phyloP scores from a whole-genome alignment of 768 basidiomycete species.

The Suillus weaverae region DNA sequence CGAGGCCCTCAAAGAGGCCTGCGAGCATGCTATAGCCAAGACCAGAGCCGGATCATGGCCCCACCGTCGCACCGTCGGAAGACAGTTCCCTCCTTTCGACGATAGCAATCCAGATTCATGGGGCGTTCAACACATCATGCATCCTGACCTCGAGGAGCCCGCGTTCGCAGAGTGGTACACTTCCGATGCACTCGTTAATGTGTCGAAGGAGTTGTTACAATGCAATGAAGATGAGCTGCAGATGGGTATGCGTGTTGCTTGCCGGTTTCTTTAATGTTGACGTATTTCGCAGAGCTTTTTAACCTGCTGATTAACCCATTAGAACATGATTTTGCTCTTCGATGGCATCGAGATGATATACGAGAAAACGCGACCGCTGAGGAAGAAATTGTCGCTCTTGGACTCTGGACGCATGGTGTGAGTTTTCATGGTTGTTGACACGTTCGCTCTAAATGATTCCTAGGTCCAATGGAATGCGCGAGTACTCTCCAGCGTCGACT shows the following conservation, averaged over 20 bases:
- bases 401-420: slow-evolving; percentile 66
- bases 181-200: slow-evolving; percentile 45
- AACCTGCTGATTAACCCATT: slow-evolving; percentile 74
- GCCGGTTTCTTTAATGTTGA: not conserved
- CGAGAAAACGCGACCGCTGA: slow-evolving; percentile 53
- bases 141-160: slow-evolving; percentile 63
- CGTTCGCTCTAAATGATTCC: not conserved
- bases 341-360: slow-evolving; percentile 83
- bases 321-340: slow-evolving; percentile 63
- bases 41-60: slow-evolving; percentile 66
- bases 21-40: slow-evolving; percentile 46
- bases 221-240: slow-evolving; percentile 64
- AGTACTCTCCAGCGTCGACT: slow-evolving; percentile 21
- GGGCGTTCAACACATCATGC: slow-evolving; percentile 85
- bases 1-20: slow-evolving; percentile 46
- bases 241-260: slow-evolving; percentile 54
- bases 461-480: slow-evolving; percentile 86
- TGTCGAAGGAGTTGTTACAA: slow-evolving; percentile 47
- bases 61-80: slow-evolving; percentile 69
- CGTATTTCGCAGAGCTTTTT: slow-evolving; percentile 57
- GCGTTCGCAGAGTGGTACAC: slow-evolving; percentile 71
- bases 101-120: slow-evolving; percentile 63
- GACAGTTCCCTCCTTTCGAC: slow-evolving; percentile 76
- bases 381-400: slow-evolving; percentile 60
- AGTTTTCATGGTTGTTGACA: slow-evolving; percentile 18